Conservation (phyloP, 306 rosid species). For the Acacia acuminata region DNA sequence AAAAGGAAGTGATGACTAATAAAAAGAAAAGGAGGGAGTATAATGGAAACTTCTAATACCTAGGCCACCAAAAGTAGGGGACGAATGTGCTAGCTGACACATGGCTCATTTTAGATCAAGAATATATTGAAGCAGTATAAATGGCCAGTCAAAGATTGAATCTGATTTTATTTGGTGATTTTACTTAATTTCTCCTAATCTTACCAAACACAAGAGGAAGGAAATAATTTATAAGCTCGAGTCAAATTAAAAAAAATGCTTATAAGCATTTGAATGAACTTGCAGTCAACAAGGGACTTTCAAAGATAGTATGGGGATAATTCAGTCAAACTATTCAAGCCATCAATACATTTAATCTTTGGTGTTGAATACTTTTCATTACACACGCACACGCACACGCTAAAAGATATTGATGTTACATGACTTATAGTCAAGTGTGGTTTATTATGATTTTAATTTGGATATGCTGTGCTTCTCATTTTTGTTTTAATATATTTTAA, state of each 20-base stretch:
- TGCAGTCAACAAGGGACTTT: not conserved
- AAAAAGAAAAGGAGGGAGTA: not conserved
- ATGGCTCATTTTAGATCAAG: not conserved
- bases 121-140: not conserved
- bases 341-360: not conserved
- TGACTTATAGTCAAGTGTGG: not conserved
- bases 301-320: not conserved
- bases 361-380: not conserved
- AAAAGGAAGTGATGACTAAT: not conserved
- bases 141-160: conserved; percentile 2
- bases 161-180: not conserved
- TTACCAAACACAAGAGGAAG: not conserved
- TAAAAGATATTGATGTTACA: not conserved
- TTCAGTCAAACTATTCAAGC: not conserved
- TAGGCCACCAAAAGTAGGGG: not conserved
- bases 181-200: not conserved
- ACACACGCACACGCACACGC: too few relatives aligned
- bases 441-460: not conserved
- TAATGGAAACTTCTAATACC: not conserved
- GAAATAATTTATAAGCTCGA: not conserved
- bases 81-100: not conserved
- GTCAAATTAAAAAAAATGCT: not conserved
- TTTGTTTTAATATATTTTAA: not conserved
- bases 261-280: not conserved
- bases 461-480: not conserved